Evolutionary conservation across 2,329 filamentous ascomycete genomes (phyloP).

Genomic region (Claviceps sp.): DNA sequence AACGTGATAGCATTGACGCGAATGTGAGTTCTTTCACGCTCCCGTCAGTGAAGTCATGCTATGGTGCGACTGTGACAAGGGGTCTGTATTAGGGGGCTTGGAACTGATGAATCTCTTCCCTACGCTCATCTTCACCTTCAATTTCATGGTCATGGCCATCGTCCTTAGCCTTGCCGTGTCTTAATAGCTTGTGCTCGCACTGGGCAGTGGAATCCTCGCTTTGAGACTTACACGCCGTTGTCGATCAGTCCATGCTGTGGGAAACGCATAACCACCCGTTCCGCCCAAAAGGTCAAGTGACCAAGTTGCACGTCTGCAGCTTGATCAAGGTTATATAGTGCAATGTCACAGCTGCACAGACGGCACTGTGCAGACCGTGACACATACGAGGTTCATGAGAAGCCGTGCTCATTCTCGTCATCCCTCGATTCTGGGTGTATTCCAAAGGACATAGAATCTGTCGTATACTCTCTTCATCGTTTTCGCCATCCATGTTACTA

Average conservation of each 20-base stretch:
- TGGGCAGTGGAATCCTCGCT: slow-evolving; percentile 6
- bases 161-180: slow-evolving; percentile 11
- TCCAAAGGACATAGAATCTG: slow-evolving; percentile 1
- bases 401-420: slow-evolving; percentile 8
- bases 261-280: no score
- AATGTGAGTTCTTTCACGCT: no score
- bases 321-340: no score
- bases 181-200: slow-evolving; percentile 8
- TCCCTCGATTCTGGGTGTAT: slow-evolving; percentile 4
- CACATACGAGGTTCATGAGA: slow-evolving; percentile 7
- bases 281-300: no score
- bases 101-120: no score
- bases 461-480: slow-evolving; percentile 1
- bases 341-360: no score
- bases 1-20: no score
- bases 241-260: slow-evolving; percentile 11
- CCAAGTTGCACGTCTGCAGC: no score
- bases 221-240: slow-evolving; percentile 10
- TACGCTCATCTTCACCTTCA: slow-evolving; percentile 6
- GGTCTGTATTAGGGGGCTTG: no score
- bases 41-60: no score
- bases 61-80: no score
- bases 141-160: slow-evolving; percentile 7
- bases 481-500: not conserved
- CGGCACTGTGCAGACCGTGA: no score